phyloP scores from a whole-genome alignment of 2,329 filamentous ascomycete species.

The Colletotrichum gloeosporioides region DNA sequence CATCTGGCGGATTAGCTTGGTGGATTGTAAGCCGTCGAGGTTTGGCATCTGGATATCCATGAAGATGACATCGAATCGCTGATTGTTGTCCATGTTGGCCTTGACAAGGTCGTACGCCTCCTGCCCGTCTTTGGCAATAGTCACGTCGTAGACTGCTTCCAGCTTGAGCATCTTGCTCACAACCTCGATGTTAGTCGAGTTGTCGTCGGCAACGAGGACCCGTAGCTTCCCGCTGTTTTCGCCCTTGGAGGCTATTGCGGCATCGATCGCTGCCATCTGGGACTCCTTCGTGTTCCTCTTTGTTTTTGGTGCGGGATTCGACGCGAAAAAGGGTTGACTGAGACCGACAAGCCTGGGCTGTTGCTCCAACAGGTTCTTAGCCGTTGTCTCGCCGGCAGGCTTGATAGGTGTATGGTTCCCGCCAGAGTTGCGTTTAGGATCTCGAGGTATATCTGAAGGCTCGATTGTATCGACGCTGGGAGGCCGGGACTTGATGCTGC shows the following conservation, averaged over 20 bases:
- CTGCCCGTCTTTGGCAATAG: conserved; percentile 84
- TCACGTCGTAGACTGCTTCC: conserved; percentile 85
- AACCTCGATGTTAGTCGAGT: conserved; percentile 63
- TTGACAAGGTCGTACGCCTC: conserved; percentile 89
- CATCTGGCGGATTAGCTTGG: conserved; percentile 81
- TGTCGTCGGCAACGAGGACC: conserved; percentile 83
- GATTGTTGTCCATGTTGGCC: conserved; percentile 75
- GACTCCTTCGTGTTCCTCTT: conserved; percentile 51
- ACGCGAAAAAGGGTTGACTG: conserved; percentile 80
- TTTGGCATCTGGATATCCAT: conserved; percentile 98
- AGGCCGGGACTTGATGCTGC: conserved; percentile 56
- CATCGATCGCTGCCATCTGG: conserved; percentile 70
- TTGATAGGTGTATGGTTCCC: conserved; percentile 6
- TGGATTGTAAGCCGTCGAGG: conserved; percentile 86
- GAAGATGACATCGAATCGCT: conserved; percentile 85
- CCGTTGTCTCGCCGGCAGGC: conserved; percentile 31
- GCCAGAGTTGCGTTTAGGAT: conserved; percentile 10
- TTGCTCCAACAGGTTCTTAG: conserved; percentile 61
- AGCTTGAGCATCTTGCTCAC: conserved; percentile 72
- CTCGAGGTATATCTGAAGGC: conserved; percentile 30
- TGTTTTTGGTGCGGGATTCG: conserved; percentile 39
- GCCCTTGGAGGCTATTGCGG: conserved; percentile 66
- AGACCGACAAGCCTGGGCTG: conserved; percentile 83
- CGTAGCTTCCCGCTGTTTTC: conserved; percentile 68
- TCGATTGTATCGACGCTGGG: conserved; percentile 48